Evolutionary conservation across 2,329 filamentous ascomycete genomes (phyloP).

Genomic region (Raffaelea arxii): DNA sequence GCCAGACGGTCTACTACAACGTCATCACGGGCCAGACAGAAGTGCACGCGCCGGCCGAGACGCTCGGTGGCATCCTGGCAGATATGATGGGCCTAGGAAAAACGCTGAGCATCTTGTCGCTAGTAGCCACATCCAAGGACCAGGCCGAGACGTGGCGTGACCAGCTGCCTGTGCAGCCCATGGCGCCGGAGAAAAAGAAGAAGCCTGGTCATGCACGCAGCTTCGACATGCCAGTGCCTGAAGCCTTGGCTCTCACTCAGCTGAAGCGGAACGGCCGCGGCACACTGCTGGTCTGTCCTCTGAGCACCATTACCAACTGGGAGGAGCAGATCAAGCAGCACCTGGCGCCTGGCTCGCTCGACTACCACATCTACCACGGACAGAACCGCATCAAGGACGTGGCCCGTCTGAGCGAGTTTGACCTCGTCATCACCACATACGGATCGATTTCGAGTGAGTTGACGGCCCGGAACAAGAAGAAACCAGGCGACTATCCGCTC

Average conservation of each 20-base stretch:
- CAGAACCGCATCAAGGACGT: slow-evolving; percentile 61
- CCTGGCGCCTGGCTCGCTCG: slow-evolving; percentile 53
- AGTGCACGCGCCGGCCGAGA: slow-evolving; percentile 51
- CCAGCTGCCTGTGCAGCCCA: slow-evolving; percentile 40
- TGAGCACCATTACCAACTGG: slow-evolving; percentile 92
- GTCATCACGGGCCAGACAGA: slow-evolving; percentile 70
- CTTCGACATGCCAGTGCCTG: slow-evolving; percentile 30
- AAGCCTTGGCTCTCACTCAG: slow-evolving; percentile 36
- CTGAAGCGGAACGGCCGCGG: slow-evolving; percentile 62
- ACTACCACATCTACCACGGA: slow-evolving; percentile 81
- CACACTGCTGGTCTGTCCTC: slow-evolving; percentile 78
- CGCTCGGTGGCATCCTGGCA: slow-evolving; percentile 64
- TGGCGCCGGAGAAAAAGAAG: slow-evolving; percentile 27
- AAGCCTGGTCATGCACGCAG: slow-evolving; percentile 19
- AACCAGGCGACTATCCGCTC: slow-evolving; percentile 53
- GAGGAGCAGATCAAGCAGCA: slow-evolving; percentile 84
- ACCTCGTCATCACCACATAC: slow-evolving; percentile 89
- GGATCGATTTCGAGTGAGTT: slow-evolving; percentile 77
- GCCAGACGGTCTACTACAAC: slow-evolving; percentile 62
- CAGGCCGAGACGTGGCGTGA: slow-evolving; percentile 54
- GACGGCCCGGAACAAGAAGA: slow-evolving; percentile 50
- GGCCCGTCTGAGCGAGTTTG: slow-evolving; percentile 58
- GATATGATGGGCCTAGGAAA: slow-evolving; percentile 90
- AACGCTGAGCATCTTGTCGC: slow-evolving; percentile 73
- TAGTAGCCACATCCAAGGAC: slow-evolving; percentile 57